phyloP scores from a whole-genome alignment of 331 rosid species.

The Quercus phellos region DNA sequence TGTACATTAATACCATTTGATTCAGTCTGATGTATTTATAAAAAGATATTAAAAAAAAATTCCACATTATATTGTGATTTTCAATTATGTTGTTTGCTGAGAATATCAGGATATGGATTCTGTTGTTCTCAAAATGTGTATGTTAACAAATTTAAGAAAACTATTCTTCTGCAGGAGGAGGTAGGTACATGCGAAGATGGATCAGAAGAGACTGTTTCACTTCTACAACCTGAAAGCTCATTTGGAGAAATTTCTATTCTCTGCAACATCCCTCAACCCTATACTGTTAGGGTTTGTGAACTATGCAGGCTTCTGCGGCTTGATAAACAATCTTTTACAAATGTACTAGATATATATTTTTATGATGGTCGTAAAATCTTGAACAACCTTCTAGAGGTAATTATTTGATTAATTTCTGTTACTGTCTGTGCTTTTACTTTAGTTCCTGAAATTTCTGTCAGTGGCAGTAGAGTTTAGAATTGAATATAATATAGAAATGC shows the following conservation, averaged over 20 bases:
- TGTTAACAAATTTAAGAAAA: conserved; percentile 4
- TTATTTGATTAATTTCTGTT: background rate
- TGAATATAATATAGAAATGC: background rate
- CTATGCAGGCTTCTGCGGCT: conserved; percentile 82
- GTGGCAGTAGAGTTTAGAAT: background rate
- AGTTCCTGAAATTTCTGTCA: background rate
- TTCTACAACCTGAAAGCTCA: conserved; percentile 53
- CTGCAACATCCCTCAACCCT: conserved; percentile 92
- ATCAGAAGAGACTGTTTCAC: conserved; percentile 59
- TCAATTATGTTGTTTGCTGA: background rate
- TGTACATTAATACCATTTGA: background rate
- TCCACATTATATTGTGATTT: conserved; percentile 5
- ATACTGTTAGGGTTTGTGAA: conserved; percentile 84
- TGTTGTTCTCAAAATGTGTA: background rate
- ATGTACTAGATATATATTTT: conserved; percentile 80
- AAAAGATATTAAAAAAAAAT: background rate
- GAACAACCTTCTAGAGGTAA: conserved; percentile 89
- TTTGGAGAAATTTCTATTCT: conserved; percentile 89
- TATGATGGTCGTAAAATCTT: conserved; percentile 83
- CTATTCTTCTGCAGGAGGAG: conserved; percentile 59
- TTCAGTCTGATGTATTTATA: too few species aligned
- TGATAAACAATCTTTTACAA: conserved; percentile 84
- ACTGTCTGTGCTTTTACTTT: background rate
- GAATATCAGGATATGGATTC: background rate
- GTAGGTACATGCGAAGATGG: conserved; percentile 70